Percentiles rank a stretch among this genome's conserved stretches.
Conservation (phyloP, 2,329 filamentous ascomycete genomes). For the Xylaria sp. region DNA sequence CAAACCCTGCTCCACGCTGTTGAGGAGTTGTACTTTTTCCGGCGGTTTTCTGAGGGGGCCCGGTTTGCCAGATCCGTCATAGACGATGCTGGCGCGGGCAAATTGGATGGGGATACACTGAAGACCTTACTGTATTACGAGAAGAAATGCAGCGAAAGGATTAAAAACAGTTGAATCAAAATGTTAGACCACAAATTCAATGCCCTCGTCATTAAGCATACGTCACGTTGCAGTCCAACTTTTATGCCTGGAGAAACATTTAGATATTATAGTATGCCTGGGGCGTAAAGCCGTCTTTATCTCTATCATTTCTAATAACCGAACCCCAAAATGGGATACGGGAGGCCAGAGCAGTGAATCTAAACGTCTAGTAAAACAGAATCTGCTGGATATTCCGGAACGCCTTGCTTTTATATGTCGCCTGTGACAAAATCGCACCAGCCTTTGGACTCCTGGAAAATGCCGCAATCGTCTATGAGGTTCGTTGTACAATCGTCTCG, state of each 20-base stretch:
- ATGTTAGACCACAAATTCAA: background rate
- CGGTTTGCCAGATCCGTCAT: constrained; percentile 48
- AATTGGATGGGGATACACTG: constrained; percentile 52
- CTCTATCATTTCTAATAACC: constrained; percentile 19
- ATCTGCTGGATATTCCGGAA: constrained; percentile 41
- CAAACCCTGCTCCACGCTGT: constrained; percentile 61
- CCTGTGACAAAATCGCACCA: constrained; percentile 8
- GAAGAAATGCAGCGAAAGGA: constrained; percentile 47
- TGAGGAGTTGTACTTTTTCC: constrained; percentile 63
- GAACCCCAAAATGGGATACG: background rate
- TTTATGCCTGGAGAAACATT: background rate
- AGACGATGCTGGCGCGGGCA: constrained; percentile 30
- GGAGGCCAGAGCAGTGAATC: constrained; percentile 5
- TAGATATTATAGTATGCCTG: constrained; percentile 19
- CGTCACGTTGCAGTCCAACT: background rate
- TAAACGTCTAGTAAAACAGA: constrained; percentile 28
- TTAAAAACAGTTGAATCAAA: background rate
- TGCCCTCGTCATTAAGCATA: background rate
- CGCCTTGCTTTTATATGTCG: constrained; percentile 41
- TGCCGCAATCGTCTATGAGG: constrained; percentile 31
- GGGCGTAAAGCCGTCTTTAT: constrained; percentile 14
- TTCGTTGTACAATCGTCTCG: constrained; percentile 25
- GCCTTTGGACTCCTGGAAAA: constrained; percentile 28
- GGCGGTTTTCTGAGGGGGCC: constrained; percentile 53
- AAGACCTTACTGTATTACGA: constrained; percentile 50